Conservation (phyloP, 2,329 filamentous ascomycete genomes). For the Hypocreales sp. region DNA sequence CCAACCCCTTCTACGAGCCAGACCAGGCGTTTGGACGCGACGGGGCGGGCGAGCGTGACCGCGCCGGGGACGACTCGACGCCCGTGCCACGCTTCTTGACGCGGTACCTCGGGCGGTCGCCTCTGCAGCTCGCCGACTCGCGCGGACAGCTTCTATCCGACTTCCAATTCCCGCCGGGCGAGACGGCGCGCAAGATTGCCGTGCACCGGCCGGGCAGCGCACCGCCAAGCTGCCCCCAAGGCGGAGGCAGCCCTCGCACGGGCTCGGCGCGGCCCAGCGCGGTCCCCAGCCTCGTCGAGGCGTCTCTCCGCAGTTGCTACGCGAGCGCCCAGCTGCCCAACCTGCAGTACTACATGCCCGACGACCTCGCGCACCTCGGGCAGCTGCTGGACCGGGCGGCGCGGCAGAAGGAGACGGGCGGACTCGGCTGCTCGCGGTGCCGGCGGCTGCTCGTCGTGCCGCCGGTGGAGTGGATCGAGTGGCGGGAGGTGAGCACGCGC, state of each 20-base stretch:
- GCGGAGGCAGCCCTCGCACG: too few relatives aligned
- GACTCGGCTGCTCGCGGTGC: slow-evolving; percentile 36
- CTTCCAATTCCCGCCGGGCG: slow-evolving; percentile 12
- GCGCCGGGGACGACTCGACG: slow-evolving; percentile 1
- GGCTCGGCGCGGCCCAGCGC: slow-evolving; percentile 10
- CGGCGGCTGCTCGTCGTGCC: slow-evolving; percentile 31
- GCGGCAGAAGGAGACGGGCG: slow-evolving; percentile 29
- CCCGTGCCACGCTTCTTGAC: background rate
- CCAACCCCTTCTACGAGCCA: slow-evolving; percentile 45
- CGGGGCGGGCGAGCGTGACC: background rate
- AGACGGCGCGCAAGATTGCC: slow-evolving; percentile 7
- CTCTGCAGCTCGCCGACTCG: slow-evolving; percentile 15
- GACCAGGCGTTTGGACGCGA: slow-evolving; percentile 4
- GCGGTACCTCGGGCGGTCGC: slow-evolving; percentile 10
- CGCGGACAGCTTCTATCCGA: slow-evolving; percentile 13
- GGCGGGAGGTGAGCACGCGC: slow-evolving; percentile 28
- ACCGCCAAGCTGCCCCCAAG: too few relatives aligned
- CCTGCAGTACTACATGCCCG: slow-evolving; percentile 25
- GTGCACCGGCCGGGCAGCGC: slow-evolving; percentile 5
- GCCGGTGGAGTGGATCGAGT: slow-evolving; percentile 45
- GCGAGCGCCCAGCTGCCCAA: slow-evolving; percentile 24
- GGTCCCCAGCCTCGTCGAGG: slow-evolving; percentile 35
- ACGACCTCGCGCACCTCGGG: slow-evolving; percentile 23
- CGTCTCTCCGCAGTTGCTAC: slow-evolving; percentile 30
- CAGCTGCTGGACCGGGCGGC: slow-evolving; percentile 23